phyloP scores from a whole-genome alignment of 306 rosid genomes.

The Senna tora region DNA sequence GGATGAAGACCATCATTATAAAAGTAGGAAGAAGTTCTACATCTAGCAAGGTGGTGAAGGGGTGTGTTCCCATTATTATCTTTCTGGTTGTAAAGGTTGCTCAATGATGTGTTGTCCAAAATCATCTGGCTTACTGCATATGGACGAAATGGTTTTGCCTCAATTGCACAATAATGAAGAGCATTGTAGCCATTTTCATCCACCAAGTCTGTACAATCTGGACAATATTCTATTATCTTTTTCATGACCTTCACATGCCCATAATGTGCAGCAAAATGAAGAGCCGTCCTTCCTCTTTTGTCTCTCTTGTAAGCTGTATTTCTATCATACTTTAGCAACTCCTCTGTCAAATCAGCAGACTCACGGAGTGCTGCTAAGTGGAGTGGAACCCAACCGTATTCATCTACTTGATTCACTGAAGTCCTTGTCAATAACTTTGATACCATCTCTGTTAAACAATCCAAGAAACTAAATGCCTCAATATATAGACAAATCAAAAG shows the following conservation, averaged over 20 bases:
- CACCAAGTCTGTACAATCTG: constrained; percentile 14
- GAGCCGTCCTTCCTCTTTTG: neutral
- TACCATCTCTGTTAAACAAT: neutral
- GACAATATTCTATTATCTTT: neutral
- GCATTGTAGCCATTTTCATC: neutral
- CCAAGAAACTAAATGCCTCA: no score
- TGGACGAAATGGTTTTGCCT: no score
- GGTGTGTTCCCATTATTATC: neutral
- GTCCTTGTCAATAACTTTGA: neutral
- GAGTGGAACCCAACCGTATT: neutral
- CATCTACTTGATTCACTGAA: neutral
- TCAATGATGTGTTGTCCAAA: neutral
- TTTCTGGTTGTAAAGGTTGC: neutral
- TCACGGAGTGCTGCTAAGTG: neutral
- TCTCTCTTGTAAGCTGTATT: neutral
- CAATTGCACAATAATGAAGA: neutral
- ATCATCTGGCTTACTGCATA: rapidly evolving
- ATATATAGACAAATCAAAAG: no score
- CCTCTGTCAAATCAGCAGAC: neutral
- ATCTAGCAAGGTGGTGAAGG: neutral
- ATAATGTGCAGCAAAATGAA: neutral
- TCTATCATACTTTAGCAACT: neutral
- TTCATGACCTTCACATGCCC: neutral
- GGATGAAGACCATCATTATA: neutral
- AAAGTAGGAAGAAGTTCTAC: no score